phyloP scores from a whole-genome alignment of 2,329 filamentous ascomycete species.

The Teratosphaeria epicoccoides region DNA sequence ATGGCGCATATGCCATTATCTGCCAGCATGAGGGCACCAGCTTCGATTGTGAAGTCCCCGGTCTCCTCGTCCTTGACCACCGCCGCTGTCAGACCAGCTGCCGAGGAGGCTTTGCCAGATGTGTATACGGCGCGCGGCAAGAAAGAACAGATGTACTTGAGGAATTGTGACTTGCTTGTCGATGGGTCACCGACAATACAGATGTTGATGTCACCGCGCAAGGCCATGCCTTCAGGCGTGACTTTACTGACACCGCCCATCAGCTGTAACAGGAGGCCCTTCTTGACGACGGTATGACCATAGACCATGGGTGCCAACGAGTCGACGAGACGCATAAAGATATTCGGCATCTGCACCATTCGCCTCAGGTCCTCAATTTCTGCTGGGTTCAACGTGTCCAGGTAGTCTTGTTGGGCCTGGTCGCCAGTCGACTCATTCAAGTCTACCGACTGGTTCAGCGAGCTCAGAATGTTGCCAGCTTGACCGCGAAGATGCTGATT shows the following conservation, averaged over 20 bases:
- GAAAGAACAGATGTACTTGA: conserved; percentile 96
- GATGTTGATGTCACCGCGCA: conserved; percentile 96
- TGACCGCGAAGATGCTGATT: conserved; percentile 60
- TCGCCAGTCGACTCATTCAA: conserved; percentile 65
- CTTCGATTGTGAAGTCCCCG: conserved; percentile 96
- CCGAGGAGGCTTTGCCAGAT: conserved; percentile 92
- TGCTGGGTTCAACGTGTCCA: conserved; percentile 70
- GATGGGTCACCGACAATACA: conserved; percentile 96
- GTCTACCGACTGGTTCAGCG: conserved; percentile 62
- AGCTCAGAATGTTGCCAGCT: conserved; percentile 72
- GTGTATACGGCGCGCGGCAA: conserved; percentile 96
- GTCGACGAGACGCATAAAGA: conserved; percentile 84
- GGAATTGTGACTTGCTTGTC: conserved; percentile 93
- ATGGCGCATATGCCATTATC: conserved; percentile 96
- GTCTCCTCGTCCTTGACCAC: conserved; percentile 98
- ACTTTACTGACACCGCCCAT: conserved; percentile 92
- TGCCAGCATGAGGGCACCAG: conserved; percentile 92
- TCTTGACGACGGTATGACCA: conserved; percentile 95
- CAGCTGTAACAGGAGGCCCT: conserved; percentile 83
- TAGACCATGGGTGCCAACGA: conserved; percentile 96
- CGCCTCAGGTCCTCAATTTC: conserved; percentile 86
- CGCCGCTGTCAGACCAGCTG: conserved; percentile 90
- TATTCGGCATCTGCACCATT: conserved; percentile 93
- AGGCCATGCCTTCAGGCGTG: conserved; percentile 86
- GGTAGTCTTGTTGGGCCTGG: conserved; percentile 74